These are phyloP conservation scores for Penicilliopsis zonata DNA, from an alignment of 495 filamentous ascomycete genomes.

Conservation along the genomic window DNA sequence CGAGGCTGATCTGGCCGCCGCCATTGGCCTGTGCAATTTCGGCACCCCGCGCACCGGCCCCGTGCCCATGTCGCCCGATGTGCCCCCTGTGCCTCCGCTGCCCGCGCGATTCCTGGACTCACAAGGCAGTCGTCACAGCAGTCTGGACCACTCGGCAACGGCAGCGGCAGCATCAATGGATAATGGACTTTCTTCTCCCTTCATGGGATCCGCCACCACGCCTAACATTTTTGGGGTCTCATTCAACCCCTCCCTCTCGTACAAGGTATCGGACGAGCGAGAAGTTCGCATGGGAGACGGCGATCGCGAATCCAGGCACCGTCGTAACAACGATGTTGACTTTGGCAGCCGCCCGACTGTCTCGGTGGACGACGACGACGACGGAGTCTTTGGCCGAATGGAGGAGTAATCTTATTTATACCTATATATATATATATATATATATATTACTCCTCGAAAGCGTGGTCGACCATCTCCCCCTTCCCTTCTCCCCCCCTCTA, in stretches of 20 bases:
- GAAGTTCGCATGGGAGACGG: slow-evolving; percentile 23
- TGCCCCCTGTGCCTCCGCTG: slow-evolving; percentile 77
- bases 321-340: slow-evolving; percentile 64
- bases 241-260: slow-evolving; percentile 35
- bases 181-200: no score
- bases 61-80: slow-evolving; percentile 57
- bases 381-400: slow-evolving; percentile 92
- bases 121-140: slow-evolving; percentile 12
- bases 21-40: slow-evolving; percentile 87
- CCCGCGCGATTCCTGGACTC: slow-evolving; percentile 42
- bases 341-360: slow-evolving; percentile 52
- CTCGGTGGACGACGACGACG: slow-evolving; percentile 86
- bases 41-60: slow-evolving; percentile 65
- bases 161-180: slow-evolving; percentile 22
- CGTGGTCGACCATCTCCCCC: background rate
- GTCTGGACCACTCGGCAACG: slow-evolving; percentile 23
- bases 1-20: slow-evolving; percentile 69
- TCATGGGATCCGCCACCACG: slow-evolving; percentile 22
- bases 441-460: background rate
- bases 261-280: slow-evolving; percentile 37
- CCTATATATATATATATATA: background rate
- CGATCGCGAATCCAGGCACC: slow-evolving; percentile 36
- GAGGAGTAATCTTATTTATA: slow-evolving; percentile 57
- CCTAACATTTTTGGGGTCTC: slow-evolving; percentile 28
- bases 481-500: background rate